Percentiles rank a stretch among this genome's conserved stretches.
phyloP scores from a whole-genome alignment of 2,329 filamentous ascomycete genomes.

The Alternaria conjuncta region DNA sequence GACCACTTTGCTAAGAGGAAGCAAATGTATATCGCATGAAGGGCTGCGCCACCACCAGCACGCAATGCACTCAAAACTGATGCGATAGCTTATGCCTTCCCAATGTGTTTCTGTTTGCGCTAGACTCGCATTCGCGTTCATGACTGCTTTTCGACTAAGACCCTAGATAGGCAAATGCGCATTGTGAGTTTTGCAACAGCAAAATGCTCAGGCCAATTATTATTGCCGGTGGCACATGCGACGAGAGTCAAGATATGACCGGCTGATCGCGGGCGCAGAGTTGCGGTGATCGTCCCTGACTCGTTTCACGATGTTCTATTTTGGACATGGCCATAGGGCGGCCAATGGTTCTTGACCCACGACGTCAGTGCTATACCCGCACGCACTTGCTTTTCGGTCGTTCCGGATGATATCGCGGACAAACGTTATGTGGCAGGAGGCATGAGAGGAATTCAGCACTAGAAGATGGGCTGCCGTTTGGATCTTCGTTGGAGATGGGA shows the following conservation, averaged over 20 bases:
- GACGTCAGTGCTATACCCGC: not conserved
- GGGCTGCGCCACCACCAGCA: constrained; percentile 1
- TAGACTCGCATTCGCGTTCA: constrained; percentile 15
- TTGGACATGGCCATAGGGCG: constrained; percentile 6
- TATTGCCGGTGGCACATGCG: constrained; percentile 1
- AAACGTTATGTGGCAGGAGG: not conserved
- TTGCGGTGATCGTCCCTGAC: constrained; percentile 5
- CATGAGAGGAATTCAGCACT: not conserved
- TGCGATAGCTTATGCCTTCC: constrained; percentile 11
- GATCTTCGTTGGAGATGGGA: constrained; percentile 11
- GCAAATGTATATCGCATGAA: not conserved
- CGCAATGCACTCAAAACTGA: constrained; percentile 3
- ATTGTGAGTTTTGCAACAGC: not conserved
- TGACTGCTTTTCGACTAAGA: constrained; percentile 13
- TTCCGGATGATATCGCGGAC: not conserved
- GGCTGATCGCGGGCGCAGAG: not conserved
- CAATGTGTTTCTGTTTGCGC: constrained; percentile 15
- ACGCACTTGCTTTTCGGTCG: constrained; percentile 7
- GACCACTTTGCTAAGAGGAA: not conserved
- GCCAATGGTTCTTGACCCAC: not conserved
- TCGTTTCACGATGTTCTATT: constrained; percentile 4
- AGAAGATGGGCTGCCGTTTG: constrained; percentile 23
- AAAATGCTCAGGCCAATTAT: not conserved
- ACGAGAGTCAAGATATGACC: not conserved
- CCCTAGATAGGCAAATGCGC: not conserved